Base-by-base conservation (phyloP, 345 rosid species). In the Mangifera indica region DNA sequence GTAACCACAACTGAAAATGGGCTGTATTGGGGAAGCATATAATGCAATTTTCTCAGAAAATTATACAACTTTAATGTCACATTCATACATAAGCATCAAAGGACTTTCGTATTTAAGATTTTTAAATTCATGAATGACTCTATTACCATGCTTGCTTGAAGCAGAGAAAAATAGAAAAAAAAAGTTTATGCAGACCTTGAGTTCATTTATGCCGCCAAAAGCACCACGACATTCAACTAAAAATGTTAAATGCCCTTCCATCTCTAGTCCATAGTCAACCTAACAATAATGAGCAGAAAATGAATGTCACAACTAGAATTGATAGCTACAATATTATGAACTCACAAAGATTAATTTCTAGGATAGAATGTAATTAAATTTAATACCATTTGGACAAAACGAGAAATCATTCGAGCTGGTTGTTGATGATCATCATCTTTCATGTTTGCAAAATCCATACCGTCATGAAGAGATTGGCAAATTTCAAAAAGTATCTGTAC, bases 171-270 rank as follows among this genome's bases (percentile, higher is more conserved):
- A 44, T 10, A 44, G 25, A 17, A 37, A 51, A 75, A 74, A 61
- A 63, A 46, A 22, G 70, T 8, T 56, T 26, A 25, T 5, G 48
- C 86, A 78, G 59, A 93, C 98, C 94, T 86, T 87, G 58, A 90
- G 84, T 72, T 87, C 94, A 79, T 79, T 79, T 76, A 84, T 78
- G 86, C 84, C 76, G 56, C 81, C 84, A 75, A 93, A 86, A 59
- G 93, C 91, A 72, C 83, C 89, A 72, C 98, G 96, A 53, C 98
- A 88, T 84, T 90, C 93, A 49, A 84, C 89, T 74, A 93, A 87
- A 82, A 91, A 93, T 74, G 83, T 74, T 79, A 93, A 76, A 73
- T 93, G 94, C 17, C 60, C 84, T 81, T 90, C 96, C 81, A 81
- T 74, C 53, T 83, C 91, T 72, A 73, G 74, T 59, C 91, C 93